Evolutionary conservation across 371 early-diverging fungal genomes (phyloP).

Genomic region (Phascolomyces articulosus): DNA sequence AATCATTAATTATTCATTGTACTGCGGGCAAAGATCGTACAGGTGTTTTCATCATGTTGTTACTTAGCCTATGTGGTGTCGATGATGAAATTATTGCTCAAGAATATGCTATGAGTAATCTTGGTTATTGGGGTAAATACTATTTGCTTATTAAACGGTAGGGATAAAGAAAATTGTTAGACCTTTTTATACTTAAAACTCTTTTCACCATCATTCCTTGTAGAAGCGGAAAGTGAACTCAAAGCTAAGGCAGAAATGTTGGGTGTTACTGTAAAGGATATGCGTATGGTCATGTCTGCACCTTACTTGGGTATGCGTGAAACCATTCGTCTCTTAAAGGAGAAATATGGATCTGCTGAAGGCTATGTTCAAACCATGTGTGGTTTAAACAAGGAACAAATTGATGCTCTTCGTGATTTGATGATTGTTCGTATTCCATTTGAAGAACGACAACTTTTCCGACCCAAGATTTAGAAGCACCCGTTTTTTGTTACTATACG

Average conservation of each 20-base stretch:
- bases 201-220: neutral
- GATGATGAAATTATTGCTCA: constrained; percentile 73
- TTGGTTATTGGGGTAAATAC: constrained; percentile 52
- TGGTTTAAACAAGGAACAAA: constrained; percentile 33
- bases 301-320: constrained; percentile 54
- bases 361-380: constrained; percentile 35
- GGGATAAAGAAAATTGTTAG: no score
- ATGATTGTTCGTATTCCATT: constrained; percentile 50
- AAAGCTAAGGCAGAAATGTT: constrained; percentile 37
- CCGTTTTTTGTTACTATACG: no score
- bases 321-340: constrained; percentile 30
- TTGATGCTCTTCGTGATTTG: constrained; percentile 33
- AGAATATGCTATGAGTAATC: constrained; percentile 72
- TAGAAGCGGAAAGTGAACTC: constrained; percentile 42
- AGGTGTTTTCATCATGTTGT: constrained; percentile 75
- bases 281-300: constrained; percentile 51
- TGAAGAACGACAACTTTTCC: constrained; percentile 46
- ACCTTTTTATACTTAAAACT: no score
- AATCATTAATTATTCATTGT: constrained; percentile 81
- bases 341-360: constrained; percentile 36
- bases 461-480: constrained; percentile 32
- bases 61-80: constrained; percentile 74
- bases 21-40: constrained; percentile 92
- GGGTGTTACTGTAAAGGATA: constrained; percentile 33
- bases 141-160: neutral